These are phyloP conservation scores for Eucalyptus erythrocorys DNA, from an alignment of 345 rosid species.

Conservation along the genomic window DNA sequence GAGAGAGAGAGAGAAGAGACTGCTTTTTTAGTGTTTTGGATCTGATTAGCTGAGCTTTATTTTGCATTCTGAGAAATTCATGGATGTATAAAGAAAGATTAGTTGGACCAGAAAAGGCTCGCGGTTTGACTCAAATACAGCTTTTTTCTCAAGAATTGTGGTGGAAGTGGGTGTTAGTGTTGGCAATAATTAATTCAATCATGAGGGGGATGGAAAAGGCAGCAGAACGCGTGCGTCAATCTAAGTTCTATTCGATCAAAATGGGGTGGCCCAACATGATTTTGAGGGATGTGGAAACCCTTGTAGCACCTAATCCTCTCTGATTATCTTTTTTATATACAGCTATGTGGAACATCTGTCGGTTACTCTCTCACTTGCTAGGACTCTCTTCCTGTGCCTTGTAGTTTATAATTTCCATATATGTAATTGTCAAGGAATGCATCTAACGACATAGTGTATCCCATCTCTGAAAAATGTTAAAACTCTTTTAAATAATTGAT, in stretches of 20 bases:
- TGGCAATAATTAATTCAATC: neutral
- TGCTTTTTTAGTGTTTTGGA: neutral
- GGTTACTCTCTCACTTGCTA: neutral
- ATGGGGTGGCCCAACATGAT: neutral
- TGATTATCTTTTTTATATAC: neutral
- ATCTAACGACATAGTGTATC: neutral
- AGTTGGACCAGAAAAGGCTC: neutral
- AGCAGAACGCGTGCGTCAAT: neutral
- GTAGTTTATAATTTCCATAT: neutral
- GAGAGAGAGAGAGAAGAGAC: neutral
- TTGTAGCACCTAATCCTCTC: neutral
- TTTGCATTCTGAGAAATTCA: neutral
- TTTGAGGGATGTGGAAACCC: neutral
- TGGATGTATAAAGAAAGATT: neutral
- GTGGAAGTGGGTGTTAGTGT: neutral
- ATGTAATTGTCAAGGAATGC: neutral
- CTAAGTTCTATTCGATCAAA: neutral
- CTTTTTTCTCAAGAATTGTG: neutral
- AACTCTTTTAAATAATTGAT: neutral
- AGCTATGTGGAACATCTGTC: neutral
- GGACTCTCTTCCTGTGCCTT: neutral
- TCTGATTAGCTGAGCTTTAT: neutral
- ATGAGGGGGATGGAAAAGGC: neutral
- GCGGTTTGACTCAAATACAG: neutral
- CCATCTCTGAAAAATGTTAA: neutral